These are phyloP conservation scores for Zymoseptoria passerinii DNA, from an alignment of 2,329 filamentous ascomycete species.

Conservation along the genomic window DNA sequence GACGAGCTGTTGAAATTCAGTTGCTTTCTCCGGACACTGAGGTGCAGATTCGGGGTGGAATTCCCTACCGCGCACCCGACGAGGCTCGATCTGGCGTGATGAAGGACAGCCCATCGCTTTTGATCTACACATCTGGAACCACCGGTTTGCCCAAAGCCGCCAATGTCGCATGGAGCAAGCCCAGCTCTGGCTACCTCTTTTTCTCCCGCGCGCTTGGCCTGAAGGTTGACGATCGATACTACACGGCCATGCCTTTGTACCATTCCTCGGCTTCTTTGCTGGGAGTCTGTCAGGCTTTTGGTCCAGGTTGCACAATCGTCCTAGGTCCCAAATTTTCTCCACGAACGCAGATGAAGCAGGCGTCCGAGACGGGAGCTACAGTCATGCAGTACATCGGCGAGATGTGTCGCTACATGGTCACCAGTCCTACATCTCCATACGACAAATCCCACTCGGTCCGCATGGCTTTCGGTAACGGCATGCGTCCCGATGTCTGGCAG, in stretches of 20 bases:
- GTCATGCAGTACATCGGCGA: constrained; percentile 83
- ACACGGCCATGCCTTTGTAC: constrained; percentile 82
- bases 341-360: constrained; percentile 67
- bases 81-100: constrained; percentile 23
- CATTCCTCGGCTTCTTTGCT: constrained; percentile 71
- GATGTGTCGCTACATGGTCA: constrained; percentile 72
- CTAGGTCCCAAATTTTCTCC: constrained; percentile 73
- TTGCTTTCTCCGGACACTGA: constrained; percentile 55
- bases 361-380: constrained; percentile 61
- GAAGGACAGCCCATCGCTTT: constrained; percentile 39
- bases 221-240: constrained; percentile 68
- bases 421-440: constrained; percentile 54
- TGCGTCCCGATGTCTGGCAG: constrained; percentile 73
- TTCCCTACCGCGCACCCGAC: constrained; percentile 26
- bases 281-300: constrained; percentile 51
- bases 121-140: constrained; percentile 59
- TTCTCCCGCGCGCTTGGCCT: constrained; percentile 47
- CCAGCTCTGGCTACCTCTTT: constrained; percentile 16
- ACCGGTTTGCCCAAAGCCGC: constrained; percentile 67
- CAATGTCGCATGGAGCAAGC: constrained; percentile 30
- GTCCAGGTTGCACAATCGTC: constrained; percentile 55
- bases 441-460: constrained; percentile 68
- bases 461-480: constrained; percentile 72
- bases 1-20: constrained; percentile 47
- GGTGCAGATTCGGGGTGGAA: constrained; percentile 33